Percentiles rank a stretch among this genome's conserved stretches.
These are phyloP conservation scores for Andrographis paniculata DNA, from an alignment of 305 asterid species.

Conservation along the genomic window DNA sequence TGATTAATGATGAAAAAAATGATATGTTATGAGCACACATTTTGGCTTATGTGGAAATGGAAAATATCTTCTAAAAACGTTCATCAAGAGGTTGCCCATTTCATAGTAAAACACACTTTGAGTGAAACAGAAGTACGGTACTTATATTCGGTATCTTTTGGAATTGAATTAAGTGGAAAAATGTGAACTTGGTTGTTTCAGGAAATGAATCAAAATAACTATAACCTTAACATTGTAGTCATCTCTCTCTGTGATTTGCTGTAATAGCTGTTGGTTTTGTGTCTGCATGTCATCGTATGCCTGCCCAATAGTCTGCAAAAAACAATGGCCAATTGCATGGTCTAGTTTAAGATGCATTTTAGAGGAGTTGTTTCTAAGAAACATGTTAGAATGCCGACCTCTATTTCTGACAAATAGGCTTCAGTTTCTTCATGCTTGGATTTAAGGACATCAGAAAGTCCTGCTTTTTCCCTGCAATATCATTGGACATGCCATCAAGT, in stretches of 20 bases:
- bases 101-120: too few relatives aligned
- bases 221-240: slow-evolving; percentile 84
- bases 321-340: slow-evolving; percentile 19
- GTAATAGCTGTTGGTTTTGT: slow-evolving; percentile 78
- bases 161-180: too few relatives aligned
- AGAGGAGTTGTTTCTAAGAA: slow-evolving; percentile 9
- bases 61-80: too few relatives aligned
- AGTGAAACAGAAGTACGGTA: too few relatives aligned
- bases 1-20: too few relatives aligned
- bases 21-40: too few relatives aligned
- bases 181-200: too few relatives aligned
- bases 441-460: slow-evolving; percentile 42
- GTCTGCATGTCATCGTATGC: slow-evolving; percentile 95
- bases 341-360: slow-evolving; percentile 16
- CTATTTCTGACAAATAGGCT: slow-evolving; percentile 54
- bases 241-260: slow-evolving; percentile 73
- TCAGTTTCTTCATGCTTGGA: slow-evolving; percentile 58
- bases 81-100: too few relatives aligned
- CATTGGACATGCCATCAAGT: slow-evolving; percentile 16
- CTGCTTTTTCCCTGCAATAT: slow-evolving; percentile 44
- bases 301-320: slow-evolving; percentile 78
- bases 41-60: too few relatives aligned
- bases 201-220: too few relatives aligned
- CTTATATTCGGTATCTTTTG: too few relatives aligned
- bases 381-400: slow-evolving; percentile 32